Evolutionary conservation across 805 yeast species (phyloP), one percentile per base, ranked within the genome.

Genomic region (Cyberlindnera nakhonratchasimensis): DNA sequence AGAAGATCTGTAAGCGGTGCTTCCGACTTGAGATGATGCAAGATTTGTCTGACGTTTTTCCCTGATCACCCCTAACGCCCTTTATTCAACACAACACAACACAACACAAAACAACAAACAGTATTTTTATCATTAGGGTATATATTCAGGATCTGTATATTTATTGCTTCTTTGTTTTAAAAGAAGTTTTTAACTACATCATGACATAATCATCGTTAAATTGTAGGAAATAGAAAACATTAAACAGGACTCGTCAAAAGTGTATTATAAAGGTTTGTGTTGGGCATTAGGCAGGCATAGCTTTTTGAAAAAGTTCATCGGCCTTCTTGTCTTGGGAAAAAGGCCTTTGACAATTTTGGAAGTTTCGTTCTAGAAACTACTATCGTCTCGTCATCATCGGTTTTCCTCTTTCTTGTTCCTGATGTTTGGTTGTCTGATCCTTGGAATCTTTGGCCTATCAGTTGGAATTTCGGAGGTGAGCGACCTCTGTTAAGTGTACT

Each of bases 1-100:
- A 67, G 72, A 55, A 69, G 67, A 58, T 68, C 70, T 24, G 61
- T 69, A 24, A 61, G 66, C 43, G 66, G 66, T 18, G 66, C 65
- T 19, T 54, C 60, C 6, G 68, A 66, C 31, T 37, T 53, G 26
- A 54, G 62, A 48, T 55, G 33, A 52, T 5, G 13, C 9, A 2
- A 8, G 3, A 18, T 5, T 25, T 8, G 7, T 18, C 12, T 12
- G 5, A 6, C 24, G 6, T 7, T 21, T 22, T 9, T 12, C n/a
- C n/a, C 10, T 6, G 14, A 22, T 9, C 7, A 33, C 20, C 17
- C 12, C 24, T 22, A 11, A 4, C 36, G 19, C 36, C 21, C 16
- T 13, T 12, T 14, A 14, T n/a, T 18, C 4, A 22, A 21, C 20
- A 5, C 36, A n/a, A 23, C 20, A 29, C 32, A 29, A 10, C 16